phyloP scores from a whole-genome alignment of 768 basidiomycete genomes.

The Kwoniella sp. region DNA sequence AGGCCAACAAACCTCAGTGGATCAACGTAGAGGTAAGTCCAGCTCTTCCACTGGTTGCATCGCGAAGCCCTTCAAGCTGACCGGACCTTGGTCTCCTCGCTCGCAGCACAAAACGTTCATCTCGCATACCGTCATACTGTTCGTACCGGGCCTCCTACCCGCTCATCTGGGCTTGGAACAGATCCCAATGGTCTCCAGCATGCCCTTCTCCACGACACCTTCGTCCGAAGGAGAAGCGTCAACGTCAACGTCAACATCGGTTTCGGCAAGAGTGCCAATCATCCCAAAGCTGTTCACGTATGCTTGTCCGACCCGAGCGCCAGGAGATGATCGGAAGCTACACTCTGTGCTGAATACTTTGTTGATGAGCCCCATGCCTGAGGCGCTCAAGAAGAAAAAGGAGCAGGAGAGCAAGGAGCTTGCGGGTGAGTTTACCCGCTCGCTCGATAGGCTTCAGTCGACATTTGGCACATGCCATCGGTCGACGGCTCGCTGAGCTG shows the following conservation, averaged over 20 bases:
- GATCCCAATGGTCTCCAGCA: conserved; percentile 63
- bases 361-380: conserved; percentile 76
- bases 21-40: conserved; percentile 72
- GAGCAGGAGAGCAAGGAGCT: conserved; percentile 59
- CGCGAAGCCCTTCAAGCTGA: background rate
- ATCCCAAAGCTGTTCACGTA: conserved; percentile 76
- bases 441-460: too few species aligned
- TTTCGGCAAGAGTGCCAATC: conserved; percentile 62
- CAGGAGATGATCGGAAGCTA: conserved; percentile 82
- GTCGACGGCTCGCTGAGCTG: too few species aligned
- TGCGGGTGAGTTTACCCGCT: conserved; percentile 45
- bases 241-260: conserved; percentile 58
- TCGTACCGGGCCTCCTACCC: conserved; percentile 84
- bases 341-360: conserved; percentile 81
- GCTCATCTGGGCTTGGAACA: conserved; percentile 66
- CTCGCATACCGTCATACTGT: conserved; percentile 74
- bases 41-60: background rate
- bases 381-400: conserved; percentile 59
- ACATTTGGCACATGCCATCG: too few species aligned
- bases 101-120: conserved; percentile 71
- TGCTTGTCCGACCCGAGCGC: conserved; percentile 88
- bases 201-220: conserved; percentile 61
- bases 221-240: conserved; percentile 53
- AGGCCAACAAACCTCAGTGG: conserved; percentile 84
- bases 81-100: background rate